Conservation (phyloP, 108 stramenopile species). For the Skeletonema costatum region DNA sequence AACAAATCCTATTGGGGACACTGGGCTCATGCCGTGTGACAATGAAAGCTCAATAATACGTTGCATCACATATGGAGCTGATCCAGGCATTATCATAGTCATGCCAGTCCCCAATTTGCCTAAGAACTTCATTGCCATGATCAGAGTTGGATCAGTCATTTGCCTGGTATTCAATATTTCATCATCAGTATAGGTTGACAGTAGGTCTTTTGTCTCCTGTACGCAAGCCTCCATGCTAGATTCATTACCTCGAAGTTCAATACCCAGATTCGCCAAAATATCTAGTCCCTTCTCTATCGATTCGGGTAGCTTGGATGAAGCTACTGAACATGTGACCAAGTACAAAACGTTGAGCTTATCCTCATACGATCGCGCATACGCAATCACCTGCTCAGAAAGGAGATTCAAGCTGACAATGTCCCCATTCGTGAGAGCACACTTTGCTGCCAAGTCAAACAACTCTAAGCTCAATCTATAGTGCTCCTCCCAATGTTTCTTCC, state of each 20-base stretch:
- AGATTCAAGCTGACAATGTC: slow-evolving; percentile 5
- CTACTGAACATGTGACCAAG: background rate
- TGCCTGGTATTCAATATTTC: slow-evolving; percentile 5
- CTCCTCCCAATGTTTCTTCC: slow-evolving; percentile 24
- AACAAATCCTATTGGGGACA: slow-evolving; percentile 15
- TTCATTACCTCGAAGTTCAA: slow-evolving; percentile 4
- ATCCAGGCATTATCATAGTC: background rate
- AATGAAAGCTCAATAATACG: slow-evolving; percentile 13
- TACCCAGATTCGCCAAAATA: slow-evolving; percentile 5
- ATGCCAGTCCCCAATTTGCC: background rate
- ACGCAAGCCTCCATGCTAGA: background rate
- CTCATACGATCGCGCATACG: background rate
- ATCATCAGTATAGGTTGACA: background rate
- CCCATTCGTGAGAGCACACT: slow-evolving; percentile 6
- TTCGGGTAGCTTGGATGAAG: background rate
- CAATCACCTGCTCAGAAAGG: background rate
- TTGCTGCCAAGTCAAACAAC: background rate
- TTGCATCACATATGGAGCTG: background rate
- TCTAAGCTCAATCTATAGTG: background rate
- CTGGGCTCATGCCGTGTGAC: slow-evolving; percentile 3
- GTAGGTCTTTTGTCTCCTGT: background rate
- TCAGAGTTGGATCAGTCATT: slow-evolving; percentile 17
- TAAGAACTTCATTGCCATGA: slow-evolving; percentile 26
- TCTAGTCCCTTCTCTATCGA: background rate
- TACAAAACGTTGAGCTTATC: slow-evolving; percentile 4